Percentiles rank a stretch among this genome's conserved stretches.
Evolutionary conservation across 306 rosid species (phyloP).

Genomic region (Datisca glomerata): DNA sequence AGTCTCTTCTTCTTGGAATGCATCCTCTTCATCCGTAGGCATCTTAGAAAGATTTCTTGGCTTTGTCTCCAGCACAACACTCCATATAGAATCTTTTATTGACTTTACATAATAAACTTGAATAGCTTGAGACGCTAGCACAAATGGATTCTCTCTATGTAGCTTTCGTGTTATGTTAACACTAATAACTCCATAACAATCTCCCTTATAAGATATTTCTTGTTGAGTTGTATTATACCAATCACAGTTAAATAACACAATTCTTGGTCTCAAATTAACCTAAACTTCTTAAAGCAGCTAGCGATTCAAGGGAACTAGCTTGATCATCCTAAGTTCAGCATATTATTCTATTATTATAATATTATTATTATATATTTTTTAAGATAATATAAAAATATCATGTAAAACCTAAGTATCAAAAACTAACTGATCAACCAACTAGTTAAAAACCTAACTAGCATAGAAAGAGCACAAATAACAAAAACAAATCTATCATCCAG

Average conservation of each 20-base stretch:
- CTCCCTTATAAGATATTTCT: background rate
- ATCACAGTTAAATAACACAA: background rate
- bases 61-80: background rate
- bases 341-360: too few relatives aligned
- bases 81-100: background rate
- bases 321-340: too few relatives aligned
- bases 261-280: too few relatives aligned
- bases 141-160: background rate
- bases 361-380: too few relatives aligned
- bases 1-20: background rate
- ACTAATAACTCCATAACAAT: background rate
- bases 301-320: too few relatives aligned
- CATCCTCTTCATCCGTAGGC: background rate
- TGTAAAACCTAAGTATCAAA: too few relatives aligned
- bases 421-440: too few relatives aligned
- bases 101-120: background rate
- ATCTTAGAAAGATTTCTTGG: background rate
- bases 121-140: slow-evolving; percentile 1
- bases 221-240: background rate
- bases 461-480: too few relatives aligned
- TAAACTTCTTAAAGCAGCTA: too few relatives aligned
- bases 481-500: too few relatives aligned
- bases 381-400: too few relatives aligned
- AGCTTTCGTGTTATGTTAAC: background rate
- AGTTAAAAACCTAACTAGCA: too few relatives aligned